A percentile compares a stretch with the other conserved stretches of the same genome.
Conservation (phyloP, 139 green algal species). For the Micractinium sp. region DNA sequence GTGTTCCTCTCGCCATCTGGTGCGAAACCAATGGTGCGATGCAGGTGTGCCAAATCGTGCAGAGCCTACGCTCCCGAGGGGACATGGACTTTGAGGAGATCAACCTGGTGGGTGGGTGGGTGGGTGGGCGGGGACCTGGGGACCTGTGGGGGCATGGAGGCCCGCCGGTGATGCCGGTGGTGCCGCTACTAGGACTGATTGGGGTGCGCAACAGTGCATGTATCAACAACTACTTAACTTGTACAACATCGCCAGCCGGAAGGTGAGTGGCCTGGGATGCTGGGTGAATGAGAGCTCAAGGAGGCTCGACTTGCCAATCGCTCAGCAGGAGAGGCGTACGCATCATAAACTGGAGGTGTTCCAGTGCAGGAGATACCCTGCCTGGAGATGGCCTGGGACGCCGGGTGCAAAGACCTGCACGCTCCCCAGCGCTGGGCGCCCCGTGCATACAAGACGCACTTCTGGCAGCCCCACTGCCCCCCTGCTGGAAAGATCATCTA, state of each 20-base stretch:
- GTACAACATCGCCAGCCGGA: too few species aligned
- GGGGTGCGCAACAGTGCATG: too few species aligned
- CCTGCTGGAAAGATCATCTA: slow-evolving; percentile 47
- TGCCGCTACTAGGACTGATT: too few species aligned
- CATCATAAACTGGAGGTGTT: too few species aligned
- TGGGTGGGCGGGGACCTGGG: slow-evolving; percentile 14
- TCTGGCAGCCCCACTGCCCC: background rate
- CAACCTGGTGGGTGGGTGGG: slow-evolving; percentile 46
- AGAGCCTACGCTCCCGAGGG: slow-evolving; percentile 49
- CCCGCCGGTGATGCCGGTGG: too few species aligned
- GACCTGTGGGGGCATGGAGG: background rate
- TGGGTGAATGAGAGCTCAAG: too few species aligned
- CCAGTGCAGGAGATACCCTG: slow-evolving; percentile 15
- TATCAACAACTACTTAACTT: too few species aligned
- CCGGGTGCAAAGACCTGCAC: slow-evolving; percentile 41
- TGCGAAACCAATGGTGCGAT: background rate
- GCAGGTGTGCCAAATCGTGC: slow-evolving; percentile 48
- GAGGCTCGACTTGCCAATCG: too few species aligned
- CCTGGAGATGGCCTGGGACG: slow-evolving; percentile 26
- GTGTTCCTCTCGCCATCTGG: too few species aligned
- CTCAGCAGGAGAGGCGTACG: too few species aligned
- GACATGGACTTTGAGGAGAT: slow-evolving; percentile 66
- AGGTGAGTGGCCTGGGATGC: too few species aligned
- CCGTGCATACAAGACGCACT: slow-evolving; percentile 54
- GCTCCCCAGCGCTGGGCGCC: slow-evolving; percentile 30